Conservation (phyloP, 768 basidiomycete species). For the Mycena rosella region DNA sequence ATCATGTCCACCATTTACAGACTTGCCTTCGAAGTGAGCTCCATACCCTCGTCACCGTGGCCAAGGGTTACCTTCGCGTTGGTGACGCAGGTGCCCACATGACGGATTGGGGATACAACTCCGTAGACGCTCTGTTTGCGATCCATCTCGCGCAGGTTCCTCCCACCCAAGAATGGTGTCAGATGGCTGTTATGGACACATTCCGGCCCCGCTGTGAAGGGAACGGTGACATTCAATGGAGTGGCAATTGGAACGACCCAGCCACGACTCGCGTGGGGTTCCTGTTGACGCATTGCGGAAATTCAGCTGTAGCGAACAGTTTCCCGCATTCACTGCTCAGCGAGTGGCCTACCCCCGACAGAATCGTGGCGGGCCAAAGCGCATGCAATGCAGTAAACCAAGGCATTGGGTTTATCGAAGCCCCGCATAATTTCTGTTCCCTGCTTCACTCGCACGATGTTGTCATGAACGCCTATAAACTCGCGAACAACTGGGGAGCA, state of each 20-base stretch:
- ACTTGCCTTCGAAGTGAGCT: not conserved
- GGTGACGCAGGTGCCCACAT: not conserved
- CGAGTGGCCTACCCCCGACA: not conserved
- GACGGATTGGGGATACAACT: slow-evolving; percentile 25
- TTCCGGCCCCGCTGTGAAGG: not conserved
- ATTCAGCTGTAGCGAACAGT: slow-evolving; percentile 17
- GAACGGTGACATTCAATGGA: not conserved
- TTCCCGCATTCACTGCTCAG: slow-evolving; percentile 6
- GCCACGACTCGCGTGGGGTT: not conserved
- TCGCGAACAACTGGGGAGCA: slow-evolving; percentile 37
- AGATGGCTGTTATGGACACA: not conserved
- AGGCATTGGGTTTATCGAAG: not conserved
- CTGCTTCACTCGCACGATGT: not conserved
- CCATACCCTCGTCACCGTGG: not conserved
- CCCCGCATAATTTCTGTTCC: not conserved
- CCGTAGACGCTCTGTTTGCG: not conserved
- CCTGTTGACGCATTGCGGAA: slow-evolving; percentile 2
- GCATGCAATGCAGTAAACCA: not conserved
- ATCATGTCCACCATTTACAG: slow-evolving; percentile 8
- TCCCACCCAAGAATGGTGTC: not conserved
- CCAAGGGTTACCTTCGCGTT: slow-evolving; percentile 5
- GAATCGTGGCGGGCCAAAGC: not conserved
- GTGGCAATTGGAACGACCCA: not conserved
- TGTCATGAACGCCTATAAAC: slow-evolving; percentile 33
- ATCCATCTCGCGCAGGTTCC: not conserved